Evolutionary conservation across 768 basidiomycete genomes (phyloP).

Genomic region (Cystoderma amianthinum): DNA sequence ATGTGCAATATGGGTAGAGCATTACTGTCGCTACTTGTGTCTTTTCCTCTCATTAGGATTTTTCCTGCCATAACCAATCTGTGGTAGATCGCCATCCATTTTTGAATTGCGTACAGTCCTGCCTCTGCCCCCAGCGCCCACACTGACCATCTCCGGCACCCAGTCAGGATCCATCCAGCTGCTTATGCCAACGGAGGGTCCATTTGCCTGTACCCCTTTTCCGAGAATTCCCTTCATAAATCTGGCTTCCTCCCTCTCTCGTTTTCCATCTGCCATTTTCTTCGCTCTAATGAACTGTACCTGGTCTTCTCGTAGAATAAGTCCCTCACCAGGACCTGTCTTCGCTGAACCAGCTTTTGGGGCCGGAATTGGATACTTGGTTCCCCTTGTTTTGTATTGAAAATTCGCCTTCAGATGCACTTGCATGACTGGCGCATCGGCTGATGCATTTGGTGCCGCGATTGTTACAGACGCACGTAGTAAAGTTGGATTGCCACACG

Average conservation of each 20-base stretch:
- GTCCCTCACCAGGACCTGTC: slow-evolving; percentile 69
- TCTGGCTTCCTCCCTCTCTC: slow-evolving; percentile 71
- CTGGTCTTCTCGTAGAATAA: slow-evolving; percentile 93
- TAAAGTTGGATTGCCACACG: slow-evolving; percentile 90
- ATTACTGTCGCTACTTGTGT: slow-evolving; percentile 44
- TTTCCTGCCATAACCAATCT: slow-evolving; percentile 79
- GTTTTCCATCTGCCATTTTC: slow-evolving; percentile 65
- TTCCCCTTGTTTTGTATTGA: slow-evolving; percentile 88
- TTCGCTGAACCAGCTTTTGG: slow-evolving; percentile 89
- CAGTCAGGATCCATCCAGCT: slow-evolving; percentile 97
- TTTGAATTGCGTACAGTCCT: slow-evolving; percentile 40
- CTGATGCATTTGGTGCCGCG: slow-evolving; percentile 51
- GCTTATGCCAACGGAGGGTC: slow-evolving; percentile 47
- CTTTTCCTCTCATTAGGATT: slow-evolving; percentile 84
- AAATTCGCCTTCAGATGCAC: slow-evolving; percentile 95
- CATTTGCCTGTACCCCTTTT: slow-evolving; percentile 37
- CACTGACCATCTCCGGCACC: slow-evolving; percentile 74
- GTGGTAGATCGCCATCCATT: slow-evolving; percentile 67
- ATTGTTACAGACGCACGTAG: slow-evolving; percentile 89
- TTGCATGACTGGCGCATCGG: slow-evolving; percentile 65
- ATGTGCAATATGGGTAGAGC: no score
- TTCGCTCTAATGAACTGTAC: slow-evolving; percentile 79
- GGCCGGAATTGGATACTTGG: slow-evolving; percentile 85
- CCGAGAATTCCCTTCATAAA: slow-evolving; percentile 59
- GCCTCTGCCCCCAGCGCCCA: slow-evolving; percentile 66